Conservation (phyloP, 768 basidiomycete genomes). For the Plicaturopsis crispa region DNA sequence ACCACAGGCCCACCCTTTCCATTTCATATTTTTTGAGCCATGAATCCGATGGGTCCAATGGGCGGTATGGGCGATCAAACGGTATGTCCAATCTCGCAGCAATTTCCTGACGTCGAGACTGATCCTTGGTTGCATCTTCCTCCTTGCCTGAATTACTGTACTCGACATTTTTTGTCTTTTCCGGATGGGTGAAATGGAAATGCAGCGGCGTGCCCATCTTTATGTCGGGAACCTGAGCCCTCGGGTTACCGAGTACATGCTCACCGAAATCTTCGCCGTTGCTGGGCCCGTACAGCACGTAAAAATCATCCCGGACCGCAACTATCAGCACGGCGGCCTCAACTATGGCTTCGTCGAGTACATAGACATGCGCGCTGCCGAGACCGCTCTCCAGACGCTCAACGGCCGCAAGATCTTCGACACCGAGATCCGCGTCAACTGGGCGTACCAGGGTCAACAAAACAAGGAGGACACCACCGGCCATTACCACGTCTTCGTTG, state of each 20-base stretch:
- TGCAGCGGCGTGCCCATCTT: constrained; percentile 70
- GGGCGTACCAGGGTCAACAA: constrained; percentile 98
- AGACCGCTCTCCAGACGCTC: constrained; percentile 96
- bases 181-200: background rate
- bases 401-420: constrained; percentile 99
- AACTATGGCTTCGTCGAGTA: constrained; percentile 99
- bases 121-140: no score
- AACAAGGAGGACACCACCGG: constrained; percentile 98
- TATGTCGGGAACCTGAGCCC: constrained; percentile 98
- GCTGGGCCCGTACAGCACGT: constrained; percentile 97
- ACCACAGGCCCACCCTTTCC: constrained; percentile 10
- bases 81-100: constrained; percentile 48
- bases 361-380: constrained; percentile 96
- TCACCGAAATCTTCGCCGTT: constrained; percentile 95
- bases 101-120: no score
- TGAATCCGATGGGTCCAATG: constrained; percentile 70
- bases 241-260: constrained; percentile 98
- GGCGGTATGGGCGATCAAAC: constrained; percentile 66
- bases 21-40: constrained; percentile 36
- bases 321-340: constrained; percentile 98
- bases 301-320: constrained; percentile 99
- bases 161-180: constrained; percentile 1
- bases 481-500: constrained; percentile 98
- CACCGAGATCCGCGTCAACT: constrained; percentile 98
- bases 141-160: no score